Conservation (phyloP, 345 rosid species). For the Dipteronia sinensis region DNA sequence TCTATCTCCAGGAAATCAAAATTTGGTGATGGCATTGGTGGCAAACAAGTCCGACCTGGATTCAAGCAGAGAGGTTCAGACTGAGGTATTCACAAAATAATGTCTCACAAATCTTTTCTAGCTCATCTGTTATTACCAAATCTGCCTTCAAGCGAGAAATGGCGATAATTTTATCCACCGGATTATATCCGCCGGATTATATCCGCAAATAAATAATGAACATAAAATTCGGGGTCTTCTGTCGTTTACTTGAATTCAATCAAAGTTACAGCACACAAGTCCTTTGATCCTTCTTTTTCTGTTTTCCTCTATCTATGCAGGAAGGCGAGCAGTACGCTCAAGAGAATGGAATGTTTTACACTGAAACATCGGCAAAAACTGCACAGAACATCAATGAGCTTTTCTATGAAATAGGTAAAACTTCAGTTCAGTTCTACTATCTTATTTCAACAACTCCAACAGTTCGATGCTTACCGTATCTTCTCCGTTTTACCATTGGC, state of each 20-base stretch:
- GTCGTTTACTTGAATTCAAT: neutral
- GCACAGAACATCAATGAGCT: slow-evolving; percentile 73
- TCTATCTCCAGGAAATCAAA: slow-evolving; percentile 49
- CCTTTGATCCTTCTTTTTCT: neutral
- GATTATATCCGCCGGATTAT: neutral
- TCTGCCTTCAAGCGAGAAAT: no score
- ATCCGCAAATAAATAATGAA: neutral
- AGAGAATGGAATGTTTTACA: slow-evolving; percentile 60
- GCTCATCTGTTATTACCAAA: neutral
- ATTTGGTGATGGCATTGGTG: slow-evolving; percentile 58
- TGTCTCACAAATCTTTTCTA: neutral
- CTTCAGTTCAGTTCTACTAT: neutral
- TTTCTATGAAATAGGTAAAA: slow-evolving; percentile 69
- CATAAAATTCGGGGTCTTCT: neutral
- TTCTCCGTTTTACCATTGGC: slow-evolving; percentile 21
- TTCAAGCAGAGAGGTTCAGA: slow-evolving; percentile 51
- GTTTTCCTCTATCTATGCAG: slow-evolving; percentile 36
- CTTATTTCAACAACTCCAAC: neutral
- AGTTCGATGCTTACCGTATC: neutral
- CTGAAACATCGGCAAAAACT: slow-evolving; percentile 72
- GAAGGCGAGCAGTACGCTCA: slow-evolving; percentile 65
- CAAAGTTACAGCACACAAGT: neutral
- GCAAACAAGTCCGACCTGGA: slow-evolving; percentile 65
- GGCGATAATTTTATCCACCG: neutral
- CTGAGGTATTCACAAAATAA: slow-evolving; percentile 42